Evolutionary conservation across 495 filamentous ascomycete species (phyloP).

Genomic region (Neurospora discreta): DNA sequence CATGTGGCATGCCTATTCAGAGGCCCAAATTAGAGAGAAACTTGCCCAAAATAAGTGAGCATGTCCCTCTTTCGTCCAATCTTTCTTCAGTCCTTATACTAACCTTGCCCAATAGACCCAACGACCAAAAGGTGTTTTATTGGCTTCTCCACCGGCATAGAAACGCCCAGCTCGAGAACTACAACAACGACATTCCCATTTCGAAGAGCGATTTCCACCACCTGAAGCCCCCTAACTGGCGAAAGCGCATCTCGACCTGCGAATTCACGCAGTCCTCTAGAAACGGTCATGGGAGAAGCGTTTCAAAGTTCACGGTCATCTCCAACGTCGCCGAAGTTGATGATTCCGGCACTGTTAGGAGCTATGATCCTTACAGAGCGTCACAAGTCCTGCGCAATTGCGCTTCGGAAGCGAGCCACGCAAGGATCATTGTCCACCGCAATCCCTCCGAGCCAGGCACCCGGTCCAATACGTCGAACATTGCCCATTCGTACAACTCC

Average conservation of each 20-base stretch:
- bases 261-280: slow-evolving; percentile 32
- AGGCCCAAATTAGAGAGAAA: slow-evolving; percentile 55
- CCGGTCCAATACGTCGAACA: not conserved
- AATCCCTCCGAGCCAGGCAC: slow-evolving; percentile 13
- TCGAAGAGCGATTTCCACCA: slow-evolving; percentile 86
- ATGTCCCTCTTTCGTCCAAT: not conserved
- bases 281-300: slow-evolving; percentile 38
- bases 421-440: slow-evolving; percentile 60
- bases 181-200: slow-evolving; percentile 58
- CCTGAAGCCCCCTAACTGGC: slow-evolving; percentile 43
- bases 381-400: slow-evolving; percentile 40
- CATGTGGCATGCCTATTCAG: slow-evolving; percentile 72
- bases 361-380: slow-evolving; percentile 79
- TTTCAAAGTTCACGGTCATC: slow-evolving; percentile 63
- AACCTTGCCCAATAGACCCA: slow-evolving; percentile 42
- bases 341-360: slow-evolving; percentile 29
- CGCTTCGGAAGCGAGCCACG: slow-evolving; percentile 26
- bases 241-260: slow-evolving; percentile 38
- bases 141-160: slow-evolving; percentile 67
- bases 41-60: slow-evolving; percentile 57
- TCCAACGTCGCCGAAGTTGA: slow-evolving; percentile 39
- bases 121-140: slow-evolving; percentile 89
- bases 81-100: slow-evolving; percentile 9
- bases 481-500: slow-evolving; percentile 17
- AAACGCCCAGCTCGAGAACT: slow-evolving; percentile 76